Evolutionary conservation across 148 eudicot species (phyloP), one percentile per base, ranked within the genome.

Genomic region (Silene conica): DNA sequence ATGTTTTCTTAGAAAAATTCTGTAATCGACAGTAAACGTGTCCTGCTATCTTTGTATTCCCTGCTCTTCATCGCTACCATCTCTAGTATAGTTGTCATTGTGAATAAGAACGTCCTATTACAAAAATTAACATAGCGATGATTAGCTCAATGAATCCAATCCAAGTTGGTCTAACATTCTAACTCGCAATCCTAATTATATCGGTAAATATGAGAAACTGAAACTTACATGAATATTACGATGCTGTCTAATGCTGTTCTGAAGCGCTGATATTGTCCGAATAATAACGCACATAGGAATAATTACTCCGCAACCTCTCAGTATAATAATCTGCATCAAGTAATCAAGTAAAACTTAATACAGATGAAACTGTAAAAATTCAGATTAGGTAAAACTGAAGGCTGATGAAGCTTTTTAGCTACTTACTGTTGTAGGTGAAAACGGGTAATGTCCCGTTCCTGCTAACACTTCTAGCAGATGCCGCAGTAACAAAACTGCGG

Each of bases 271-370:
- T 73, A 85, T 75, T 0, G 85, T 79, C 34, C 85, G 81, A 41
- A 86, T 82, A 12, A 92, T 82, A 66, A 88, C 60, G 85, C 78
- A 92, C 96, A 92, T 88, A 0, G 97, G 97, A 31, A 92, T 26
- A 21, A 92, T 70, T 25, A 90, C 84, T 78, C 95, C 97, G 76
- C 85, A 83, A 19, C 83, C 73, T 75, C 86, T 85, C 14, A 87
- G 73, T 23, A 87, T 26, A 56, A 92, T 31, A 82, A 92, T 73
- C 97, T 92, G 86, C 85, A 77, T 15, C 16, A 50, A 50, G 16
- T 50, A 12, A 50, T 38, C 8, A 50, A 14, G 5, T 50, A 50
- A 50, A 50, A 50, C 4, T 50, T 50, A 50, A 50, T 50, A 15
- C 2, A 56, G 12, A 63, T 50, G 18, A 46, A 18, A 38, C 9